Base-by-base conservation (phyloP, 2,329 filamentous ascomycete genomes). In the Hypomyces perniciosus region DNA sequence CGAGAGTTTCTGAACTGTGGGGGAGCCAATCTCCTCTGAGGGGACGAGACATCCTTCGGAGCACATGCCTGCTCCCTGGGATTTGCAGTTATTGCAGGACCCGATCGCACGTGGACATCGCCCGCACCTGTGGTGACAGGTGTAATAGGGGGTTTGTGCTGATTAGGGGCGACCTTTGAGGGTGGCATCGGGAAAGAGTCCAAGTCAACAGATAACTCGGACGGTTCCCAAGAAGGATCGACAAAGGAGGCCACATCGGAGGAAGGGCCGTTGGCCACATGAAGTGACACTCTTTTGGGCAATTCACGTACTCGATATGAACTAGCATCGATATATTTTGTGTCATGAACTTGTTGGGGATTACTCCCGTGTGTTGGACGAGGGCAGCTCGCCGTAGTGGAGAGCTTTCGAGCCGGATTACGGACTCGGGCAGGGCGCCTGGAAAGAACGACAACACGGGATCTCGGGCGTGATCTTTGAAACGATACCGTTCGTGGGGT, bases 381-480 rank as follows among this genome's bases (percentile, higher is more conserved):
- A 43, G 33, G 40, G 20, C 13, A 44, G 28, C 28, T 50, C 33
- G 51, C 38, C n/a, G 31, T 44, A 29, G 41, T 30, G 7, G 51
- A 46, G 1, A 29, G 20, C 31, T 52, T 50, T 13, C 52, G 52
- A 41, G 48, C 38, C 7, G 54, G 56, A 10, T 54, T 52, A 29
- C 59, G 62, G 27, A 55, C 50, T 10, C 60, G 64, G 29, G 54
- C 50, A 37, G 58, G 54, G 8, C 59, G 59, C 26, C 61, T 58
- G 33, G 66, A 59, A 7, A 61, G 30, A 37, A 64, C 54, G 10
- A 61, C 56, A 27, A 60, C 57, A 44, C 62, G 66, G 4, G 63
- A 61, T 30, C 62, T 57, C 5, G 60, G 57, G 9, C 56, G 57
- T 8, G 48, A 47, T 48, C 54, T 58, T 28, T 60, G 41, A 27